Conservation (phyloP, 2,329 filamentous ascomycete species). For the Hypoxylon sp. region DNA sequence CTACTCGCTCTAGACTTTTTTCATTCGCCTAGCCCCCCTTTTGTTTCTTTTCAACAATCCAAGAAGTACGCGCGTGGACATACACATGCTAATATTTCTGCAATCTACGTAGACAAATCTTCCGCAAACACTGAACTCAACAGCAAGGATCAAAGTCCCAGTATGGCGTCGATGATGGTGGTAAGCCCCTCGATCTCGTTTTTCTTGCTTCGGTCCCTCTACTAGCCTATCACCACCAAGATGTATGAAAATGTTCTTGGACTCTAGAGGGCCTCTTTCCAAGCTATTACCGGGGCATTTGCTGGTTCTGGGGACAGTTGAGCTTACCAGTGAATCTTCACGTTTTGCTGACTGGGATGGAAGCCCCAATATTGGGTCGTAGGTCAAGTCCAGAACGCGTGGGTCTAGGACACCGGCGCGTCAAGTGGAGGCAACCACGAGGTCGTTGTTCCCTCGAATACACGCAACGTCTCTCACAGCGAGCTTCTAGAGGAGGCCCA, state of each 20-base stretch:
- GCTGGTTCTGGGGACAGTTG: constrained; percentile 17
- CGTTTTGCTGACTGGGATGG: constrained; percentile 20
- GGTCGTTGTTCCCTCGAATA: too few species aligned
- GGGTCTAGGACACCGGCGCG: not conserved
- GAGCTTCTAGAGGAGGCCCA: not conserved
- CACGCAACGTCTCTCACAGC: too few species aligned
- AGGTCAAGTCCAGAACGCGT: not conserved
- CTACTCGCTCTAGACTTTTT: not conserved
- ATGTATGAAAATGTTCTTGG: constrained; percentile 4
- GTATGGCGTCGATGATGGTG: not conserved
- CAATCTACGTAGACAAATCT: not conserved
- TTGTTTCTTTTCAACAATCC: too few species aligned
- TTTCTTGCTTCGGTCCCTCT: constrained; percentile 15
- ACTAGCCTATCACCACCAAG: constrained; percentile 3
- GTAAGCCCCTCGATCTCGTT: constrained; percentile 11
- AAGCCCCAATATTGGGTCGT: not conserved
- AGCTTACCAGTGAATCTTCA: constrained; percentile 6
- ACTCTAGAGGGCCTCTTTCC: not conserved
- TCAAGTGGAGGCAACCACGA: not conserved
- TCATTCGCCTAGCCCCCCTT: too few species aligned
- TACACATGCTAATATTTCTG: not conserved
- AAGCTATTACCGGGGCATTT: constrained; percentile 8
- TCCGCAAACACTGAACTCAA: not conserved
- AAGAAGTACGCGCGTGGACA: not conserved
- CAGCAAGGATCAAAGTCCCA: not conserved